Evolutionary conservation across 371 early-diverging fungal species (phyloP), one percentile per base, ranked within the genome.

Genomic region (Rhizopus sp.): DNA sequence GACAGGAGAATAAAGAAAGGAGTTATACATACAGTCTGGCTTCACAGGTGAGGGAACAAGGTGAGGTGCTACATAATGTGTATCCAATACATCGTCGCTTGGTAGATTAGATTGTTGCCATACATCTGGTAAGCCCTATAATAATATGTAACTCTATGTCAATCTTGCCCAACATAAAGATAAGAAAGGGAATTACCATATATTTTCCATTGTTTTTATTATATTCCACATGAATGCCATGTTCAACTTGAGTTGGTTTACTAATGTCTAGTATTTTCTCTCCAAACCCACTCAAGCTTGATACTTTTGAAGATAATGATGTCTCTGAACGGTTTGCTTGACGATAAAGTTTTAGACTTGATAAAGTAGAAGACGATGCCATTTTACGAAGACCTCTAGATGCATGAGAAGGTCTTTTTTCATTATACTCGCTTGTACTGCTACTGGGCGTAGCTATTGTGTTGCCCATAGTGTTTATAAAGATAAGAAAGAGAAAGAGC

Each of bases 161-260:
- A 23, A 23, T 23, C 23, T 23, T 23, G 23, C 23, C 23, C 23
- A 23, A 23, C 2, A 23, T 23, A 23, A 23, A n/a, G 37, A 12
- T 35, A 23, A 23, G 23, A 23, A 23, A 23, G 23, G 23, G 23
- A 23, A 23, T 63, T 71, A 79, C 86, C 85, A 84, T 82, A 48
- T 77, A 86, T 66, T 81, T 81, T 37, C 85, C 84, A 53, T 78
- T 79, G 30, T 81, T 73, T 42, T 64, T 67, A 54, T 86, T 79
- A 58, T 78, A 86, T 45, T 84, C 87, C 6, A 86, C 84, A 72
- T 86, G 87, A 62, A 86, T 83, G 10, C 87, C 85, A 52, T 86
- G 87, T 56, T 86, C 85, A 45, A 86, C 77, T 52, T 81, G 78
- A 1, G 87, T 86, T 7, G 87, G 87, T 37, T 81, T 79, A 35